Conservation (phyloP, 2,329 filamentous ascomycete genomes). For the Setomelanomma holmii region DNA sequence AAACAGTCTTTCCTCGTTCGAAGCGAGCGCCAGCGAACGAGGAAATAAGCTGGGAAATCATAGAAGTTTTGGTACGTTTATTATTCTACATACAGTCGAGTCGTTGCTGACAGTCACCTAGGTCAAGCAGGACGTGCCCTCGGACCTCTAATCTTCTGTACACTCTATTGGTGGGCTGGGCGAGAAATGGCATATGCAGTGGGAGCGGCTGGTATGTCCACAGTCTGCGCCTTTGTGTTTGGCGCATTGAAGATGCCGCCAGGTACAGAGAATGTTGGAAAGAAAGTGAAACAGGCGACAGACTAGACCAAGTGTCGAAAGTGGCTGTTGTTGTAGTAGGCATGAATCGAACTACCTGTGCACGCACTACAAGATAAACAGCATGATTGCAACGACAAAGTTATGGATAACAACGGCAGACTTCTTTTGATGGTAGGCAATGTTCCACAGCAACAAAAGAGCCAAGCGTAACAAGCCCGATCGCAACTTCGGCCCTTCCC, state of each 20-base stretch:
- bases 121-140: constrained; percentile 88
- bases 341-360: too few species aligned
- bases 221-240: constrained; percentile 75
- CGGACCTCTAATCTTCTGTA: constrained; percentile 89
- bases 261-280: constrained; percentile 42
- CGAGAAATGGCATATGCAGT: constrained; percentile 82
- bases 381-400: too few species aligned
- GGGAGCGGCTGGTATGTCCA: constrained; percentile 80
- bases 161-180: constrained; percentile 98
- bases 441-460: too few species aligned
- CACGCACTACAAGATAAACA: too few species aligned
- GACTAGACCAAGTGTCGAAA: too few species aligned
- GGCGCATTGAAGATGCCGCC: constrained; percentile 72
- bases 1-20: constrained; percentile 90
- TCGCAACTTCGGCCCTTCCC: constrained; percentile 7
- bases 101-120: constrained; percentile 44
- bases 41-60: constrained; percentile 87
- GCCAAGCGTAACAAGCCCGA: background rate
- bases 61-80: constrained; percentile 63
- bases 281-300: constrained; percentile 25
- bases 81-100: background rate
- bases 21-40: constrained; percentile 79
- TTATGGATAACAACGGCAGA: too few species aligned
- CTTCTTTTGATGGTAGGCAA: too few species aligned
- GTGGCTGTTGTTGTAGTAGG: too few species aligned